Evolutionary conservation across 2,329 filamentous ascomycete species (phyloP).

Genomic region (Beauveria australis): DNA sequence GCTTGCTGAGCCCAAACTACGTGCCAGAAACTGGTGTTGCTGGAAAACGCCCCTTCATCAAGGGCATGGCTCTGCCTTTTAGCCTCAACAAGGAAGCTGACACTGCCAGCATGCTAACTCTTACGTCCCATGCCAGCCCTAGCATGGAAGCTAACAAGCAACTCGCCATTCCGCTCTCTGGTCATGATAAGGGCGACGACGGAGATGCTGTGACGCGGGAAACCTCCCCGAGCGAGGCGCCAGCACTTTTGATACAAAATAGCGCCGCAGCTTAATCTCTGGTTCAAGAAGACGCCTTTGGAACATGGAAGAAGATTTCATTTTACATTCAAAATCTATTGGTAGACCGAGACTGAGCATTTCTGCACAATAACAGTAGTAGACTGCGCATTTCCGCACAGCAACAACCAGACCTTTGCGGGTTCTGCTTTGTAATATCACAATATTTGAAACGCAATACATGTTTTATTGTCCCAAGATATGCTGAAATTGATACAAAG

Average conservation of each 20-base stretch:
- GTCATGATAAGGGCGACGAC: constrained; percentile 19
- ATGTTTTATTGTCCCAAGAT: background rate
- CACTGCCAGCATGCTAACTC: constrained; percentile 63
- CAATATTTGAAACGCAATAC: background rate
- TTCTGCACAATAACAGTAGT: background rate
- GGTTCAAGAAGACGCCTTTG: background rate
- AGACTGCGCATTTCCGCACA: background rate
- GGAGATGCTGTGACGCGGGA: background rate
- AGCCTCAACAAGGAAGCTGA: constrained; percentile 55
- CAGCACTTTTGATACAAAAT: background rate
- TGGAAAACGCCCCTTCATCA: constrained; percentile 57
- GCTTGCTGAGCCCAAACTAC: constrained; percentile 35
- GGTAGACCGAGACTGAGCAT: background rate
- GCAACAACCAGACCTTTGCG: background rate
- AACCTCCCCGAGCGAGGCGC: background rate
- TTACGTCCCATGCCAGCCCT: constrained; percentile 36
- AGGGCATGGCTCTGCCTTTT: constrained; percentile 66
- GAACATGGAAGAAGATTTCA: background rate
- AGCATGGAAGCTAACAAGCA: constrained; percentile 8
- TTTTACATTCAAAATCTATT: background rate
- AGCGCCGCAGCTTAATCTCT: background rate
- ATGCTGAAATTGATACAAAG: background rate
- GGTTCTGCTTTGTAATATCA: background rate
- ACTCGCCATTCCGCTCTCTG: background rate
- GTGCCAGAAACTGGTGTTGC: constrained; percentile 41